Evolutionary conservation across 371 early-diverging fungal species (phyloP).

Genomic region (Mortierella sp.): DNA sequence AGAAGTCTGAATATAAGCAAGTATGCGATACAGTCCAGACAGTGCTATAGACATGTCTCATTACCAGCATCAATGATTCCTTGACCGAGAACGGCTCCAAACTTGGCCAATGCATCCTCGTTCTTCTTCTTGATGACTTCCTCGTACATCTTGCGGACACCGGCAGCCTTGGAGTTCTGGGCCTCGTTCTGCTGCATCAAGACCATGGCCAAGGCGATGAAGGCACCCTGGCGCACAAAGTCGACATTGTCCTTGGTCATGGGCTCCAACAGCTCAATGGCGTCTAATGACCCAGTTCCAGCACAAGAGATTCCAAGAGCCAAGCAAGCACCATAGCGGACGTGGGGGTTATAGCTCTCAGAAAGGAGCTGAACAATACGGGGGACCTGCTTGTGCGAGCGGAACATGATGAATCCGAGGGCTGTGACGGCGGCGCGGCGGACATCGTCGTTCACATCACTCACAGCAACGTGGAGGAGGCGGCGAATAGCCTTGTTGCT

Average conservation of each 20-base stretch:
- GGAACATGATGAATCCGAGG: constrained; percentile 96
- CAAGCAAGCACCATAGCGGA: constrained; percentile 97
- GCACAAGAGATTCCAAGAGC: constrained; percentile 99
- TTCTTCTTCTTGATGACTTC: constrained; percentile 94
- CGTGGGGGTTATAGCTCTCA: constrained; percentile 98
- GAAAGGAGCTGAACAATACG: constrained; percentile 97
- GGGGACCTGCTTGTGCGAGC: constrained; percentile 94
- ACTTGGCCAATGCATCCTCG: constrained; percentile 95
- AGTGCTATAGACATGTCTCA: neutral
- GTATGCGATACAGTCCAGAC: too few species aligned
- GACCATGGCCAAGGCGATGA: constrained; percentile 98
- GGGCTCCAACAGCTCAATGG: constrained; percentile 97
- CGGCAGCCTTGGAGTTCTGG: constrained; percentile 78
- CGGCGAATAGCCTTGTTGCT: constrained; percentile 96
- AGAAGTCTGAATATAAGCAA: too few species aligned
- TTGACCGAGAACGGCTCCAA: constrained; percentile 98
- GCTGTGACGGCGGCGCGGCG: constrained; percentile 98
- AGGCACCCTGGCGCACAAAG: constrained; percentile 99
- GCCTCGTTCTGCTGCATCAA: constrained; percentile 96
- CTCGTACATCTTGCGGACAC: constrained; percentile 90
- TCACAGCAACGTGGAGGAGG: constrained; percentile 97
- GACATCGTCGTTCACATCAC: constrained; percentile 99
- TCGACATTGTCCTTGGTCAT: constrained; percentile 98
- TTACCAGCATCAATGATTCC: constrained; percentile 97
- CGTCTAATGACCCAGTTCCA: constrained; percentile 94